Evolutionary conservation across 1,284 basidiomycete genomes (phyloP).

Genomic region (Somion occarium): DNA sequence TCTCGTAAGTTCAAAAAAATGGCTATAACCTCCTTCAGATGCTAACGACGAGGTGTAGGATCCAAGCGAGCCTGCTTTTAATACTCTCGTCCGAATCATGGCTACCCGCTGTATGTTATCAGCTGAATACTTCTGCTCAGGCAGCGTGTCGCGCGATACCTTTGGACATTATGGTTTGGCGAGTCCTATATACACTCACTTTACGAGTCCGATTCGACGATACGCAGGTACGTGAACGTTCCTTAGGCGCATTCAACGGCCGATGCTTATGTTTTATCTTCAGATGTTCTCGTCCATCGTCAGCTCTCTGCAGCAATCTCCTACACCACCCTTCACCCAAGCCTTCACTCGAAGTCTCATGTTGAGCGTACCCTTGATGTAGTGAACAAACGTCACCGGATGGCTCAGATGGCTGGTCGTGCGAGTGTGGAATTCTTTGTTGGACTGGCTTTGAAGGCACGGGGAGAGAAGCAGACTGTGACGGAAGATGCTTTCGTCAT

Average conservation of each 20-base stretch:
- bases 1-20: conserved; percentile 58
- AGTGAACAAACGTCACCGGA: conserved; percentile 90
- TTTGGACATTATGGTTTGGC: conserved; percentile 98
- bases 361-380: conserved; percentile 87
- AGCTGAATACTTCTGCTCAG: conserved; percentile 97
- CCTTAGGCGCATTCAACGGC: conserved; percentile 24
- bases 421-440: conserved; percentile 98
- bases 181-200: conserved; percentile 96
- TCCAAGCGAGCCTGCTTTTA: conserved; percentile 81
- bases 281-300: conserved; percentile 92
- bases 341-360: conserved; percentile 84
- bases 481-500: conserved; percentile 94
- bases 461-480: conserved; percentile 51
- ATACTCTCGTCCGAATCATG: conserved; percentile 98
- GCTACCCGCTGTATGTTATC: conserved; percentile 98
- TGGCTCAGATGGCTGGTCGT: conserved; percentile 95
- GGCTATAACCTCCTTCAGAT: no score
- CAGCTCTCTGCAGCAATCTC: conserved; percentile 91
- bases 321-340: conserved; percentile 79
- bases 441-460: conserved; percentile 81
- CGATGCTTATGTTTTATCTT: conserved; percentile 5
- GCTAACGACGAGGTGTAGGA: conserved; percentile 45
- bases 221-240: conserved; percentile 84
- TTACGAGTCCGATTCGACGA: conserved; percentile 91
- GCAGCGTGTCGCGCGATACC: conserved; percentile 87